phyloP scores from a whole-genome alignment of 2,329 filamentous ascomycete genomes.

The Aspergillus brunneoviolaceus region DNA sequence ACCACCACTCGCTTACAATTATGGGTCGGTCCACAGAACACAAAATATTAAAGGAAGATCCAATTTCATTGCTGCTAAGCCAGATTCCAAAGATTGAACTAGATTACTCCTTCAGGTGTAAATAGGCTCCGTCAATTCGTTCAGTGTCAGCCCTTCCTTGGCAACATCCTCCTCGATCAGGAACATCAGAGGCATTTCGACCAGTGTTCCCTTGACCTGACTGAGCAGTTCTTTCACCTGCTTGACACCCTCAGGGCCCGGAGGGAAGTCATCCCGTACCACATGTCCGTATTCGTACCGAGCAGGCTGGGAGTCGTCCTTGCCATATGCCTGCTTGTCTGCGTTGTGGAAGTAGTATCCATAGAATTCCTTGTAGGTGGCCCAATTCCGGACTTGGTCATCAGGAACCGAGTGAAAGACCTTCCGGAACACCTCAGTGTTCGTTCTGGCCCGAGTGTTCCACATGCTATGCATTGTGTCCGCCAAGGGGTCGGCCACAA shows the following conservation, averaged over 20 bases:
- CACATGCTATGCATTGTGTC: conserved; percentile 57
- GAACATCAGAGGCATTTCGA: conserved; percentile 92
- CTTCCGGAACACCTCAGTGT: conserved; percentile 61
- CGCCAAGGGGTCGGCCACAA: conserved; percentile 59
- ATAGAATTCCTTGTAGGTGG: conserved; percentile 63
- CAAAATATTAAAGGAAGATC: not conserved
- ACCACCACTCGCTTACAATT: not conserved
- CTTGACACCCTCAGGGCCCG: conserved; percentile 62
- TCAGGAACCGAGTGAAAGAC: conserved; percentile 64
- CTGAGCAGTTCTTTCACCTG: conserved; percentile 70
- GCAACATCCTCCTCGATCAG: conserved; percentile 83
- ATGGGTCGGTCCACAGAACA: not conserved
- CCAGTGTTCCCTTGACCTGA: conserved; percentile 66
- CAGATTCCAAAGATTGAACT: conserved; percentile 7
- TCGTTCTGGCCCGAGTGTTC: conserved; percentile 59
- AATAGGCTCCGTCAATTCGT: conserved; percentile 68
- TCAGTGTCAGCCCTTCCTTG: conserved; percentile 72
- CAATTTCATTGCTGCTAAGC: not conserved
- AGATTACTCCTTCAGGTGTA: conserved; percentile 57
- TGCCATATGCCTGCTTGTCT: conserved; percentile 45
- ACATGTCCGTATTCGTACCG: conserved; percentile 85
- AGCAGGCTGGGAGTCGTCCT: conserved; percentile 43
- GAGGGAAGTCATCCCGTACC: conserved; percentile 70
- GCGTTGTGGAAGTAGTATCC: conserved; percentile 57
- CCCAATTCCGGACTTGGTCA: conserved; percentile 59